phyloP scores from a whole-genome alignment of 148 eudicot genomes.

The Chenopodium quinoa region DNA sequence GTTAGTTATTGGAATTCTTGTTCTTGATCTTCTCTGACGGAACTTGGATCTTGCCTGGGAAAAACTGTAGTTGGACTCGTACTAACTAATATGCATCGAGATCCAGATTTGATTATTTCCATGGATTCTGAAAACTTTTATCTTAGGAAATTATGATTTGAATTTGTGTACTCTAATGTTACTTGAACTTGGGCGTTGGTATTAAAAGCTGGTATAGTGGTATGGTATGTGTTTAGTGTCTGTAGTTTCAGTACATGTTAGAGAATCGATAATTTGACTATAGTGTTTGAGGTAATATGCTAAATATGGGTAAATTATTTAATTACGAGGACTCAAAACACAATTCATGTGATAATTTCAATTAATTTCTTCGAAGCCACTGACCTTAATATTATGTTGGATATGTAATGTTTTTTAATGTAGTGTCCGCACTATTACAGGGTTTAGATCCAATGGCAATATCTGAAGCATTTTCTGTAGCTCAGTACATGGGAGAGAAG shows the following conservation, averaged over 20 bases:
- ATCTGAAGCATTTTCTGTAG: slow-evolving; percentile 67
- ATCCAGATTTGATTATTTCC: neutral
- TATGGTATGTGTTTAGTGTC: neutral
- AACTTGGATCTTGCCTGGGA: slow-evolving; percentile 2
- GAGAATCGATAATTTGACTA: no score
- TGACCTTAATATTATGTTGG: neutral
- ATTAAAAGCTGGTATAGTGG: neutral
- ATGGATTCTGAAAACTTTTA: neutral
- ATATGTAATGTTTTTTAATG: neutral
- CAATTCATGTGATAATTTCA: neutral
- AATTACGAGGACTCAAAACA: neutral
- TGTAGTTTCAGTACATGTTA: neutral
- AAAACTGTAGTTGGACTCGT: neutral
- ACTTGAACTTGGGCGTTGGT: neutral
- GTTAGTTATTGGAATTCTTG: neutral
- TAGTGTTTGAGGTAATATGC: no score
- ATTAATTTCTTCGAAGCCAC: neutral
- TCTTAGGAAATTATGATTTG: neutral
- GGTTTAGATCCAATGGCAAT: slow-evolving; percentile 86
- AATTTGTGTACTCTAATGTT: neutral
- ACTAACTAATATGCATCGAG: neutral
- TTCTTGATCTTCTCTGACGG: neutral
- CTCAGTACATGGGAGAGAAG: slow-evolving; percentile 92
- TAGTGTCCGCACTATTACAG: slow-evolving; percentile 26
- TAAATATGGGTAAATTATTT: no score